These are phyloP conservation scores for Steccherinum ochraceum DNA, from an alignment of 768 basidiomycete genomes.

Conservation along the genomic window DNA sequence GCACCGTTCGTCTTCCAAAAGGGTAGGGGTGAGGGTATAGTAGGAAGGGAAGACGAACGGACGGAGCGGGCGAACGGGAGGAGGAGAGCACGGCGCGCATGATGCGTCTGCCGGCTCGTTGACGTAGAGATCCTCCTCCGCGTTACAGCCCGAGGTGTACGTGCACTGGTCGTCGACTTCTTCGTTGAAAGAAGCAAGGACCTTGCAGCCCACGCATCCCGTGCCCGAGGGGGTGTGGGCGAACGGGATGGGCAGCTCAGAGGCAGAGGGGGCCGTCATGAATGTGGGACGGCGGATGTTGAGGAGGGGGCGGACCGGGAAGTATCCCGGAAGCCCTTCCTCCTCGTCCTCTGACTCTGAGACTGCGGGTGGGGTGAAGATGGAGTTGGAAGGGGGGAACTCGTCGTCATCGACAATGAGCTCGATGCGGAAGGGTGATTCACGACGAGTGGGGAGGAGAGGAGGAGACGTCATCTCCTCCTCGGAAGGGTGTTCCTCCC, in stretches of 20 bases:
- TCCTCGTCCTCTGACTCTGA: not conserved
- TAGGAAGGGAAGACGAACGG: not conserved
- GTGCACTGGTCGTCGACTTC: too few relatives aligned
- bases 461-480: not conserved
- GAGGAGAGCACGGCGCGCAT: not conserved
- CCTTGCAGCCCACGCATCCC: not conserved
- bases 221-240: not conserved
- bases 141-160: too few relatives aligned
- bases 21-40: too few relatives aligned
- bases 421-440: not conserved
- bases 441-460: not conserved
- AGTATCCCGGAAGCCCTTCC: not conserved
- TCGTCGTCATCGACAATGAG: not conserved
- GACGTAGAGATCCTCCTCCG: too few relatives aligned
- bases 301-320: not conserved
- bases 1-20: too few relatives aligned
- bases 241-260: not conserved
- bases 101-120: not conserved
- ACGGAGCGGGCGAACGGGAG: not conserved
- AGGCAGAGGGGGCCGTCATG: not conserved
- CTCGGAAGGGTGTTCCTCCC: not conserved
- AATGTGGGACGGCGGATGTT: not conserved
- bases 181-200: too few relatives aligned
- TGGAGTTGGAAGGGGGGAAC: not conserved
- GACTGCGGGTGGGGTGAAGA: not conserved